Percentiles rank a stretch among this genome's conserved stretches.
Conservation (phyloP, 768 basidiomycete genomes). For the Rhizopogon vesiculosus region DNA sequence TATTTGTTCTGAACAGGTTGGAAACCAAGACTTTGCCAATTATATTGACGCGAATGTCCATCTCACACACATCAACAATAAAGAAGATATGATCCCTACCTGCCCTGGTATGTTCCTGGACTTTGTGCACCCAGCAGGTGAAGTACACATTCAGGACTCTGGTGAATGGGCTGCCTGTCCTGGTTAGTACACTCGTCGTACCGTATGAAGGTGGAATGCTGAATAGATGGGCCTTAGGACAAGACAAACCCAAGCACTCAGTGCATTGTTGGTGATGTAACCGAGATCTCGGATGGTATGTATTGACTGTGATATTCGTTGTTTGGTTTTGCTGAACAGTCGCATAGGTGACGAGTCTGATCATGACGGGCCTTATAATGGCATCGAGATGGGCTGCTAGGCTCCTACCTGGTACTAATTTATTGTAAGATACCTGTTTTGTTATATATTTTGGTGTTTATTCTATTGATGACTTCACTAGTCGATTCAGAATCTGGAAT, state of each 20-base stretch:
- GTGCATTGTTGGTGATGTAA: slow-evolving; percentile 15
- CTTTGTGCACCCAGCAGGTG: slow-evolving; percentile 36
- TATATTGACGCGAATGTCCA: slow-evolving; percentile 43
- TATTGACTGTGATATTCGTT: not conserved
- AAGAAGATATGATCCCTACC: slow-evolving; percentile 35
- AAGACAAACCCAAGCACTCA: too few relatives aligned
- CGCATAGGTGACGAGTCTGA: slow-evolving; percentile 27
- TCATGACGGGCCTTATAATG: slow-evolving; percentile 41
- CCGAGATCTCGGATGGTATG: slow-evolving; percentile 37
- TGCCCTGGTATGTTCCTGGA: slow-evolving; percentile 31
- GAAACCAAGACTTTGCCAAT: slow-evolving; percentile 58
- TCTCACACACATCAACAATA: slow-evolving; percentile 54
- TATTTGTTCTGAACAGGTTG: slow-evolving; percentile 28
- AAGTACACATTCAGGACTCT: slow-evolving; percentile 40
- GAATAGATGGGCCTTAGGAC: too few relatives aligned
- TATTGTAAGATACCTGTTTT: not conserved
- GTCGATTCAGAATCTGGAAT: not conserved
- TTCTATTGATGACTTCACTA: not conserved
- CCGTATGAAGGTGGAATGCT: too few relatives aligned
- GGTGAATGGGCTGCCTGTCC: too few relatives aligned
- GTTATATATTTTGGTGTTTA: too few relatives aligned
- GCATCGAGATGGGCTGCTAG: slow-evolving; percentile 17
- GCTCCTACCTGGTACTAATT: not conserved
- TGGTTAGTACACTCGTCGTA: too few relatives aligned
- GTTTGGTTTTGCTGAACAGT: not conserved